Conservation (phyloP, 1,139 yeast species). For the Blastobotrys malaysiensis region DNA sequence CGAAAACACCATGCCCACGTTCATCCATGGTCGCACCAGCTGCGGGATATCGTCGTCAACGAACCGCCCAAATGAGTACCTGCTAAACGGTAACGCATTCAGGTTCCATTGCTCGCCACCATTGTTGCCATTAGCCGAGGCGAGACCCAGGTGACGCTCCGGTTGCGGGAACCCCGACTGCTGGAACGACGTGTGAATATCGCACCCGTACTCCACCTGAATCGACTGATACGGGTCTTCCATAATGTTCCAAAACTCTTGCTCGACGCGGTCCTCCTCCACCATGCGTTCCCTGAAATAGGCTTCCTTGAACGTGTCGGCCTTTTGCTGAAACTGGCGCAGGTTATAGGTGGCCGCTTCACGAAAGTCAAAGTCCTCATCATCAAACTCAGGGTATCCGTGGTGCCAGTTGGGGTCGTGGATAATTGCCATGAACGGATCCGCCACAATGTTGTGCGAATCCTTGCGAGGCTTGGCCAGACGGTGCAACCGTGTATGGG, state of each 20-base stretch:
- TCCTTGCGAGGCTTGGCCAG: background rate
- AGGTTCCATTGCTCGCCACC: slow-evolving; percentile 59
- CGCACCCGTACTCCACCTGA: slow-evolving; percentile 46
- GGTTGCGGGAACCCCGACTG: slow-evolving; percentile 48
- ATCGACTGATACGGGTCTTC: slow-evolving; percentile 33
- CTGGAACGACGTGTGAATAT: slow-evolving; percentile 40
- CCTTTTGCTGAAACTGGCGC: slow-evolving; percentile 54
- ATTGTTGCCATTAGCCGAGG: slow-evolving; percentile 18
- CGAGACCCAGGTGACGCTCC: slow-evolving; percentile 23
- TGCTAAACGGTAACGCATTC: slow-evolving; percentile 53
- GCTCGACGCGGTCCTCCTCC: slow-evolving; percentile 24
- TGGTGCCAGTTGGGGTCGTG: slow-evolving; percentile 17
- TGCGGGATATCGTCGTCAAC: slow-evolving; percentile 39
- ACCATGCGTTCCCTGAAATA: slow-evolving; percentile 29
- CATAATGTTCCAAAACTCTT: slow-evolving; percentile 36
- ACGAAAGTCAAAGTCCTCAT: slow-evolving; percentile 42
- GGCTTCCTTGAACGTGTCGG: slow-evolving; percentile 42
- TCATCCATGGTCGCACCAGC: slow-evolving; percentile 41
- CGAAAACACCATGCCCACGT: slow-evolving; percentile 61
- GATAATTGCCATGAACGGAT: background rate
- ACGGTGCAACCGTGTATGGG: background rate
- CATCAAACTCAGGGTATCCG: slow-evolving; percentile 14
- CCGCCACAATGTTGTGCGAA: background rate
- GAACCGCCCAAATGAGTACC: slow-evolving; percentile 45
- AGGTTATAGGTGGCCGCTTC: slow-evolving; percentile 61